A percentile compares a stretch with the other conserved stretches of the same genome.
phyloP scores from a whole-genome alignment of 163 green algal genomes.

The Scenedesmus sp. region DNA sequence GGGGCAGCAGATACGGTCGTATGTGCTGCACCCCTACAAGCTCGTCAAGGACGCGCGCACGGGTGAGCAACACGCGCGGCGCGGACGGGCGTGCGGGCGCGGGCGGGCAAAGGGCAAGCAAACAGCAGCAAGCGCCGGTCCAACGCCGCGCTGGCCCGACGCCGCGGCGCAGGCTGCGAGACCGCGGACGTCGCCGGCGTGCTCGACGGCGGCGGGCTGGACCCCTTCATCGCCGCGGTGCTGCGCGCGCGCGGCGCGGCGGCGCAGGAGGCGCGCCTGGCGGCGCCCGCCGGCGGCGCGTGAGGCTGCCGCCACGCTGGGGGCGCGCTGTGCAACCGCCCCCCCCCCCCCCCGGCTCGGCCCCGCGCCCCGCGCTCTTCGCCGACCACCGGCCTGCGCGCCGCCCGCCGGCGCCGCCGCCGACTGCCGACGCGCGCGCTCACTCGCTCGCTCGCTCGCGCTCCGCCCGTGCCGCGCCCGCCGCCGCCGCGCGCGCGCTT shows the following conservation, averaged over 20 bases:
- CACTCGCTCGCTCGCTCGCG: too few species aligned
- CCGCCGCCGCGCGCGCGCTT: too few species aligned
- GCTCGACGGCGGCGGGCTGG: constrained; percentile 83
- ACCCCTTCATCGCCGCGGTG: constrained; percentile 75
- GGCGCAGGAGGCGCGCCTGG: constrained; percentile 28
- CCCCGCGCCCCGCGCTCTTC: too few species aligned
- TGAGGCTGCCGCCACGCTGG: too few species aligned
- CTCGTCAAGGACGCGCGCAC: constrained; percentile 94
- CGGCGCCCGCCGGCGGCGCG: constrained; percentile 13
- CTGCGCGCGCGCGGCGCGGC: constrained; percentile 51
- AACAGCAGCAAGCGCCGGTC: not conserved
- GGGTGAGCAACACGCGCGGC: constrained; percentile 28
- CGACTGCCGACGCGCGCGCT: too few species aligned
- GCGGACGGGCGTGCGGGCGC: not conserved
- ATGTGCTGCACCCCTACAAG: constrained; percentile 98
- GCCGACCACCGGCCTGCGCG: too few species aligned
- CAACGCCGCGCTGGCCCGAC: not conserved
- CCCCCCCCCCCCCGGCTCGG: too few species aligned
- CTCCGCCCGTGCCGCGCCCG: too few species aligned
- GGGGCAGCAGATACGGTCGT: constrained; percentile 98
- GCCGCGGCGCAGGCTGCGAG: constrained; percentile 62
- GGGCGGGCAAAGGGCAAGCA: not conserved
- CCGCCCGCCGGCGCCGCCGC: too few species aligned
- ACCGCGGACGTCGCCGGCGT: constrained; percentile 77
- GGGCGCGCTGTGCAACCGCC: too few species aligned